These are phyloP conservation scores for Sparassis latifolia DNA, from an alignment of 1,284 basidiomycete genomes.

Conservation along the genomic window DNA sequence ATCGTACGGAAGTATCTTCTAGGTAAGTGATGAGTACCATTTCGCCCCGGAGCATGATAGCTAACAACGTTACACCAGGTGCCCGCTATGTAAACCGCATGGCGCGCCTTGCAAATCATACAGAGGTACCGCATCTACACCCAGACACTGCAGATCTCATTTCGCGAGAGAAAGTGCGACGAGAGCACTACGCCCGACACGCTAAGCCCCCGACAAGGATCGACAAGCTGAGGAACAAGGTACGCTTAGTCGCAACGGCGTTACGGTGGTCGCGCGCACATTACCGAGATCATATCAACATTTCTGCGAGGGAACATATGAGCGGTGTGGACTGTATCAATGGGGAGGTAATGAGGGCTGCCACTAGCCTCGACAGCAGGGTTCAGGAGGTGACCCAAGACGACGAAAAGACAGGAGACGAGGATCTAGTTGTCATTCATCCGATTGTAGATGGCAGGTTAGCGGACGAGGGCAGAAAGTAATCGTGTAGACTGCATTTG, in stretches of 20 bases:
- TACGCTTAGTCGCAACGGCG: conserved; percentile 26
- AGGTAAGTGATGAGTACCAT: conserved; percentile 40
- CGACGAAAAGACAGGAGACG: conserved; percentile 27
- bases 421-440: conserved; percentile 59
- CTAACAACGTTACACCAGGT: conserved; percentile 34
- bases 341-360: conserved; percentile 34
- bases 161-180: conserved; percentile 33
- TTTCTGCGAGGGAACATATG: conserved; percentile 73
- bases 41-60: neutral
- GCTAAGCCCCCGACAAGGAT: conserved; percentile 7
- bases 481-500: no score
- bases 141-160: conserved; percentile 38
- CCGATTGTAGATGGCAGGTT: conserved; percentile 71
- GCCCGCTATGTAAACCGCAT: conserved; percentile 61
- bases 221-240: conserved; percentile 43
- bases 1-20: conserved; percentile 84
- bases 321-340: conserved; percentile 68
- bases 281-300: conserved; percentile 54
- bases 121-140: conserved; percentile 29
- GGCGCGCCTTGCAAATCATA: conserved; percentile 31
- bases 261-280: conserved; percentile 45
- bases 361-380: conserved; percentile 26
- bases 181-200: conserved; percentile 19
- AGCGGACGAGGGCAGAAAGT: conserved; percentile 46
- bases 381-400: conserved; percentile 24